Base-by-base conservation (phyloP, 306 rosid species). In the Vigna hirtella region DNA sequence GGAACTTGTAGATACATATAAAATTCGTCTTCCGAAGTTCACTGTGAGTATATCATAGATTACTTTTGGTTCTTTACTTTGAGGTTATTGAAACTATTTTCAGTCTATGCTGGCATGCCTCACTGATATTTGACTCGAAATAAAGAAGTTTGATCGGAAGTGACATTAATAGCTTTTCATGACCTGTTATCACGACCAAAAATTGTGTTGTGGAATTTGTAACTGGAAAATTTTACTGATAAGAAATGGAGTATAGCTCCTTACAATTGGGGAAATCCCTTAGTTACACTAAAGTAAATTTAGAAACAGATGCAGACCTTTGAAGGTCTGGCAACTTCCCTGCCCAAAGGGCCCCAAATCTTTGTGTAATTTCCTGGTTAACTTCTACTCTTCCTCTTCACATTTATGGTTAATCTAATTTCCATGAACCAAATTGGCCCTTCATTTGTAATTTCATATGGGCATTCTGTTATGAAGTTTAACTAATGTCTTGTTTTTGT, bases 1-100 rank as follows among this genome's bases (percentile, higher is more conserved):
- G 99, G 99, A 96, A 78, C 92, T 93, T 38, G 98, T 96, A 63
- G 98, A 96, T 80, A 96, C 97, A 26, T 96, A 93, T 83, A 90
- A 82, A 90, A 61, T 96, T 40, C 98, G 98, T 62, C 89, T 96
- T 72, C 99, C 99, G 0, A 96, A 96, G 86, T 96, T 93, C 89
- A 96, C 99, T 30, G 99, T 96, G 86, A 90, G 99, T 88, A 70
- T 58, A 70, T 81, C 17, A 10, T 57, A 6, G 47, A 42, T 66
- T 75, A 8, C 51, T 69, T 77, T 75, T 36, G 12, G 63, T 64
- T 47, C 70, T 76, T 70, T 20, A 71, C 68, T 10, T 59, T 13
- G 62, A 14, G 55, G 43, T 73, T 18, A 9, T 73, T 12, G 18
- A 18, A 73, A 50, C 13, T 30, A 70, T 38, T 28, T 56, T 38